phyloP scores from a whole-genome alignment of 2,329 filamentous ascomycete species.

The Aspergillus sp. region DNA sequence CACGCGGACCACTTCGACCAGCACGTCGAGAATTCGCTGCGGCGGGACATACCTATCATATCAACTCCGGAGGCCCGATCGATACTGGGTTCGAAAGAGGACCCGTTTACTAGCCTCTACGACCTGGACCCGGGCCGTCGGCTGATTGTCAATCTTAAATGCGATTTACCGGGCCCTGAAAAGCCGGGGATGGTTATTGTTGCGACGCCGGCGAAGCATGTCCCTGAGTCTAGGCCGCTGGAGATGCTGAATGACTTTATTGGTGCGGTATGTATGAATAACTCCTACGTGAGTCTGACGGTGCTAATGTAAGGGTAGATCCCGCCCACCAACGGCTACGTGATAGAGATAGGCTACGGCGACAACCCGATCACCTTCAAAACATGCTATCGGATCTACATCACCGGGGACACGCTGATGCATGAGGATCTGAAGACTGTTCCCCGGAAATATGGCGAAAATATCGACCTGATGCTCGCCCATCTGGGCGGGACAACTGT shows the following conservation, averaged over 20 bases:
- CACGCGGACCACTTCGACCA: slow-evolving; percentile 62
- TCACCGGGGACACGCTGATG: slow-evolving; percentile 65
- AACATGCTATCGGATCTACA: slow-evolving; percentile 62
- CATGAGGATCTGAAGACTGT: slow-evolving; percentile 64
- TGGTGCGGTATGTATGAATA: slow-evolving; percentile 35
- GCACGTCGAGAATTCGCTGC: slow-evolving; percentile 51
- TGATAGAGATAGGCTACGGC: slow-evolving; percentile 60
- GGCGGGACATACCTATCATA: slow-evolving; percentile 60
- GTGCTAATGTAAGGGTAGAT: slow-evolving; percentile 36
- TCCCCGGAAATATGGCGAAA: slow-evolving; percentile 40
- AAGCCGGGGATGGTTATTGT: slow-evolving; percentile 56
- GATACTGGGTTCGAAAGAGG: slow-evolving; percentile 49
- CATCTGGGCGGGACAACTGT: slow-evolving; percentile 68
- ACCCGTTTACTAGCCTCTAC: slow-evolving; percentile 56
- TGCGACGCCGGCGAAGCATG: slow-evolving; percentile 65
- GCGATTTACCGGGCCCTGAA: slow-evolving; percentile 14
- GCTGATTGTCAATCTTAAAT: slow-evolving; percentile 46
- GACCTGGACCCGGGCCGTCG: slow-evolving; percentile 59
- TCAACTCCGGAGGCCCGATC: slow-evolving; percentile 62
- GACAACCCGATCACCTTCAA: slow-evolving; percentile 33
- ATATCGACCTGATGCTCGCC: slow-evolving; percentile 66
- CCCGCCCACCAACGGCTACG: slow-evolving; percentile 67
- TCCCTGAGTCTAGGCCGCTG: slow-evolving; percentile 46
- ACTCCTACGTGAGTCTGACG: too few species aligned
- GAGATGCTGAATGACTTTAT: slow-evolving; percentile 49